Conservation (phyloP, 352 stramenopile species). For the Globisporangium okanoganense region DNA sequence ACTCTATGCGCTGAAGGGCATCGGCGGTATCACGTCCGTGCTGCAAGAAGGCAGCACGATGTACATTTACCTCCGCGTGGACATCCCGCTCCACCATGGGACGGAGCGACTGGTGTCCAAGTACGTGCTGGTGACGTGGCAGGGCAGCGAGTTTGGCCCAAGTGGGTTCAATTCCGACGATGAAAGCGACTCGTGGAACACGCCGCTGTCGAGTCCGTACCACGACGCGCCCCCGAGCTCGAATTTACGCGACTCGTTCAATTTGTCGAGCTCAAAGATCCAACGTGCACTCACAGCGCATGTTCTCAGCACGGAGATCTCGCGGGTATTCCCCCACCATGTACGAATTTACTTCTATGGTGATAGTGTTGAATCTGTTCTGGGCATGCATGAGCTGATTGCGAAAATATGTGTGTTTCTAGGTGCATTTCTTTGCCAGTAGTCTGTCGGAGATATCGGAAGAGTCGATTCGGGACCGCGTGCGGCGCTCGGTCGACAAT, state of each 20-base stretch:
- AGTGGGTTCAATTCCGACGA: conserved; percentile 70
- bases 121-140: conserved; percentile 86
- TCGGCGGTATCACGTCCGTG: conserved; percentile 72
- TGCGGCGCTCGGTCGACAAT: conserved; percentile 79
- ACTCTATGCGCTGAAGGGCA: conserved; percentile 76
- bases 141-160: conserved; percentile 46
- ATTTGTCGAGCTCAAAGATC: conserved; percentile 65
- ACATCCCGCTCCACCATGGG: conserved; percentile 76
- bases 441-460: conserved; percentile 74
- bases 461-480: conserved; percentile 81
- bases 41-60: conserved; percentile 76
- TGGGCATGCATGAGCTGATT: no score
- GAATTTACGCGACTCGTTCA: conserved; percentile 35
- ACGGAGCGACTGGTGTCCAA: conserved; percentile 85
- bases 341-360: conserved; percentile 29
- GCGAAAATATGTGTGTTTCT: not conserved
- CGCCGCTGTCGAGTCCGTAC: conserved; percentile 32
- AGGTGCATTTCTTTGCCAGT: conserved; percentile 87
- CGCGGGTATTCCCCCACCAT: conserved; percentile 85
- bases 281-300: conserved; percentile 76
- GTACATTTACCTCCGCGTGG: conserved; percentile 89
- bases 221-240: conserved; percentile 18
- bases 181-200: conserved; percentile 50
- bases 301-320: conserved; percentile 81
- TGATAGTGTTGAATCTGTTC: not conserved